phyloP scores from a whole-genome alignment of 192 early-diverging fungal species.

The Umbelopsis ramanniana region DNA sequence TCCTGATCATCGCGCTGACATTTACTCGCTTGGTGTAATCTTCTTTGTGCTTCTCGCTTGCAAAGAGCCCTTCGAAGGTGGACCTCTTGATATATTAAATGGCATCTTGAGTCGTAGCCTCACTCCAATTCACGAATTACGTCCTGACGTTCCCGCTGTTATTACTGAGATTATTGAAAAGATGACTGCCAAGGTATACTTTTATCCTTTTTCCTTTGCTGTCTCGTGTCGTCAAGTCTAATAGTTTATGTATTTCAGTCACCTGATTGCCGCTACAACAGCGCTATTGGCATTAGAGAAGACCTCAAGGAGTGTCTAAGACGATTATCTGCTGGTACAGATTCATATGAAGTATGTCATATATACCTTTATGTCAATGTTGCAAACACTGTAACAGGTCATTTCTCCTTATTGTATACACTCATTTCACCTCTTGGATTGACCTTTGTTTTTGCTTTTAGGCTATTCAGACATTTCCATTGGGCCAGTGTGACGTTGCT shows the following conservation, averaged over 20 bases:
- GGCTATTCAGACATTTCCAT: slow-evolving; percentile 29
- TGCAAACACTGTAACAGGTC: too few relatives aligned
- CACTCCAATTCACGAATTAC: slow-evolving; percentile 31
- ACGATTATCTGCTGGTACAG: slow-evolving; percentile 22
- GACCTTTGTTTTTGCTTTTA: too few relatives aligned
- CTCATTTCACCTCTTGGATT: too few relatives aligned
- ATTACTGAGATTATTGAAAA: slow-evolving; percentile 36
- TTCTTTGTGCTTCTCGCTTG: slow-evolving; percentile 34
- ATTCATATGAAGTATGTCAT: slow-evolving; percentile 20
- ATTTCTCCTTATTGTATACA: too few relatives aligned
- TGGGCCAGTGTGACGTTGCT: slow-evolving; percentile 36
- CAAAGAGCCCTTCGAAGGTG: slow-evolving; percentile 36
- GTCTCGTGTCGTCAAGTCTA: neutral
- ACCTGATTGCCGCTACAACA: slow-evolving; percentile 39
- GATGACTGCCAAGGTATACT: slow-evolving; percentile 41
- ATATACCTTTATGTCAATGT: too few relatives aligned
- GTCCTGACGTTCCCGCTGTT: slow-evolving; percentile 32
- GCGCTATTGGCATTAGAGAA: slow-evolving; percentile 32
- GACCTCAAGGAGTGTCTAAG: slow-evolving; percentile 36
- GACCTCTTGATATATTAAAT: slow-evolving; percentile 38
- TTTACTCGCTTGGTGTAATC: slow-evolving; percentile 41
- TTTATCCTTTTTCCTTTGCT: neutral
- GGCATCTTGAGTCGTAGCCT: slow-evolving; percentile 32
- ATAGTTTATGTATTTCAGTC: slow-evolving; percentile 14
- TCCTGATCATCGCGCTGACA: slow-evolving; percentile 40